Base-by-base conservation (phyloP, 208 protist species). In the Lotmaria passim region DNA sequence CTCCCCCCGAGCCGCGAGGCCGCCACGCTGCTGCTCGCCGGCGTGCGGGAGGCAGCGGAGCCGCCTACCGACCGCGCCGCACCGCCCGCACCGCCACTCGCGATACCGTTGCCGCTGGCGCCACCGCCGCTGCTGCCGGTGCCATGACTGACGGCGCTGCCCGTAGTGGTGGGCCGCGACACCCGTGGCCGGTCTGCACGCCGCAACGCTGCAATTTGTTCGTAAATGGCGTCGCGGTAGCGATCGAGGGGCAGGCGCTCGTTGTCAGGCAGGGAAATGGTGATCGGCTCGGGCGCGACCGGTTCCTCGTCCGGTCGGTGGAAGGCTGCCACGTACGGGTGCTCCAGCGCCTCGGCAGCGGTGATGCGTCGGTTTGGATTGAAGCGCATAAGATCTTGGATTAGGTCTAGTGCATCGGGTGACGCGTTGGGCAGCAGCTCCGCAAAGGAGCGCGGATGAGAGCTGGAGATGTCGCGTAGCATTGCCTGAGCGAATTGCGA, bases 331-430 rank as follows among this genome's bases (percentile, higher is more conserved):
- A 98, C 93, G 78, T 96, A 99, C n/a, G 93, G 90, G 79, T 99
- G 97, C 43, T 93, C 84, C 14, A 99, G 73, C 10, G 95, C 93
- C 76, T 98, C 81, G 34, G 92, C 91, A 2, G 95, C 97, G 28
- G 94, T 98, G 36, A 98, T 75, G 47, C 98, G 82, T 50, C 98
- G 93, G 55, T 97, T 93, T 10, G 98, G 98, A 78, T 99, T 98
- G 79, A 99, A 99, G 68, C 96, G 85, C 65, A 99, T 93, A 12
- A 99, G 85, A 43, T 92, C 89, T 65, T 86, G 30, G 4, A 99
- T 83, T 14, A 99, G 79, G 75, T 98, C 96, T 15, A 98, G 64
- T 3, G 97, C 97, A 2, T 99, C 97, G 8, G 87, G 68, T 0
- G 91, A 87, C 19, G 95, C 98, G 44, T 89, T 90, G 11, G 97